Conservation (phyloP, 2,329 filamentous ascomycete species). For the Trichoderma sp. region DNA sequence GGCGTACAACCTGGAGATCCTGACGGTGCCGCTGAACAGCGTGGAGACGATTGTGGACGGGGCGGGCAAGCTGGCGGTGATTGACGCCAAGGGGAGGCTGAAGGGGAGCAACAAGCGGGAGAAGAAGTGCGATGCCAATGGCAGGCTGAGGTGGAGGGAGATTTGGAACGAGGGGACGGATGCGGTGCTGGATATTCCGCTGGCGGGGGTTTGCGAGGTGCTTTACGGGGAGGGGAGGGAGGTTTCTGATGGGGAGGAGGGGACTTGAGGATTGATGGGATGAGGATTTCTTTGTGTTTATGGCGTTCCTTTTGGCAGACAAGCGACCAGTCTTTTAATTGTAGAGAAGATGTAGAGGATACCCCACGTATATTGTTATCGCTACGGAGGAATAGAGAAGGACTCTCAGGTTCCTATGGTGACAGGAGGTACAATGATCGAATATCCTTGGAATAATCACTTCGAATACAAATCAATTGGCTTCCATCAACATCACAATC, state of each 20-base stretch:
- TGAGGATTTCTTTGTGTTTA: constrained; percentile 12
- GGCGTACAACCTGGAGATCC: constrained; percentile 83
- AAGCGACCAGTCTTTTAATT: background rate
- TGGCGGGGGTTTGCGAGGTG: constrained; percentile 93
- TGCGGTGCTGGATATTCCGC: constrained; percentile 94
- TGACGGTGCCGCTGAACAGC: constrained; percentile 77
- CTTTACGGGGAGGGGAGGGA: constrained; percentile 70
- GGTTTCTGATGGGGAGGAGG: constrained; percentile 34
- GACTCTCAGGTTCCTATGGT: no score
- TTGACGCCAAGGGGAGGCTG: constrained; percentile 69
- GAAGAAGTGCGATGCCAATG: constrained; percentile 43
- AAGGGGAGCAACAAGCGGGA: constrained; percentile 43
- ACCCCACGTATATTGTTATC: background rate
- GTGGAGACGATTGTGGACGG: constrained; percentile 93
- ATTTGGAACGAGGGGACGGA: constrained; percentile 94
- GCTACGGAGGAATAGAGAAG: background rate
- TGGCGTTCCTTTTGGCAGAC: constrained; percentile 6
- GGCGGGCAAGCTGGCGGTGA: constrained; percentile 79
- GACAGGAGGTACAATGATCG: no score
- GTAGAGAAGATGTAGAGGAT: background rate
- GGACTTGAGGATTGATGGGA: background rate
- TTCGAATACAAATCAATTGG: no score
- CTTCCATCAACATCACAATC: no score
- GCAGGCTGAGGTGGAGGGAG: constrained; percentile 68
- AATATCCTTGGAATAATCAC: background rate